Conservation (phyloP, 495 filamentous ascomycete species). For the Aspergillus carlsbadensis region DNA sequence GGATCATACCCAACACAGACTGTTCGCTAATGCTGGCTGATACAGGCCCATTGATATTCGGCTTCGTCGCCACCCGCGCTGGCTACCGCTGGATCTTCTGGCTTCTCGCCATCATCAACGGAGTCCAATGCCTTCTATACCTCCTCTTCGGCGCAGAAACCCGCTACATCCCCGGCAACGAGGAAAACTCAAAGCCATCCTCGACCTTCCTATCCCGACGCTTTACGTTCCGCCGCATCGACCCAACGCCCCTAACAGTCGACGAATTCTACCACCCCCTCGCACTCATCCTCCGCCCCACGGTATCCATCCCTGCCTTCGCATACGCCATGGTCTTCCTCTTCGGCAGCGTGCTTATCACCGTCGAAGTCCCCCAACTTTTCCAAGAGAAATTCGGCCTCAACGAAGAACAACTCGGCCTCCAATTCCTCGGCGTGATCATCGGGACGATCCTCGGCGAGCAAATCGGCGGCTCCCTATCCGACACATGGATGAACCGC, state of each 20-base stretch:
- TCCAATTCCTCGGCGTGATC: constrained; percentile 53
- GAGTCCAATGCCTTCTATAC: constrained; percentile 51
- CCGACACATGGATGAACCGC: constrained; percentile 42
- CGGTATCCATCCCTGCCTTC: constrained; percentile 46
- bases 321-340: constrained; percentile 54
- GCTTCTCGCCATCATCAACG: constrained; percentile 51
- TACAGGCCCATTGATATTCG: constrained; percentile 49
- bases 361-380: constrained; percentile 53
- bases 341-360: constrained; percentile 45
- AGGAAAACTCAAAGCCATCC: constrained; percentile 1
- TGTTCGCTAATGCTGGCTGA: constrained; percentile 34
- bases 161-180: constrained; percentile 40
- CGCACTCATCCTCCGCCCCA: constrained; percentile 36
- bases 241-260: constrained; percentile 45
- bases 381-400: constrained; percentile 50
- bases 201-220: constrained; percentile 39
- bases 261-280: constrained; percentile 50
- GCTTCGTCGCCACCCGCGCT: constrained; percentile 42
- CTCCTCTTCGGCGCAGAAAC: constrained; percentile 58
- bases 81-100: constrained; percentile 47
- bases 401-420: constrained; percentile 51
- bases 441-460: constrained; percentile 55
- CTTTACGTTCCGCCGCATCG: constrained; percentile 44
- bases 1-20: background rate
- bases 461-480: constrained; percentile 49